Evolutionary conservation across 208 protist species (phyloP).

Genomic region (Trichomonas tenax): DNA sequence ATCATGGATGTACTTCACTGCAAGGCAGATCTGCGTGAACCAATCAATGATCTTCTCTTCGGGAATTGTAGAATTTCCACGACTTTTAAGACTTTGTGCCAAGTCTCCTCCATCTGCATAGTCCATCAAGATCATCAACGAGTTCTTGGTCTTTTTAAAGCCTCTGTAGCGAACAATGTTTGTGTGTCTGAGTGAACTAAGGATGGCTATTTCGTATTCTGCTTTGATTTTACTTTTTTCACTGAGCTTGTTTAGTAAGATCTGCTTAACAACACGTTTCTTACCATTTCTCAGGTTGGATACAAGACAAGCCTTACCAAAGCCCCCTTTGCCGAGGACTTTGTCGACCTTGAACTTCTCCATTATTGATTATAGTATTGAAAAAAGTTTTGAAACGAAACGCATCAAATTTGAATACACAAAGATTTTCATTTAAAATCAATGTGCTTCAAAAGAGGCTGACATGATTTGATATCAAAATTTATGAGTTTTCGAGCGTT

Average conservation of each 20-base stretch:
- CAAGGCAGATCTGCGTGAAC: conserved; percentile 46
- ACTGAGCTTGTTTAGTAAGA: not conserved
- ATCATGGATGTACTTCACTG: conserved; percentile 47
- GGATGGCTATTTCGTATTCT: not conserved
- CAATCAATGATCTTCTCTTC: conserved; percentile 37
- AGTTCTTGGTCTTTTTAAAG: not conserved
- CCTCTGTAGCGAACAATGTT: conserved; percentile 9
- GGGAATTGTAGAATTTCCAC: not conserved
- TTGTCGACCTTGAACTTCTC: not conserved
- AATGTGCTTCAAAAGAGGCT: too few species aligned
- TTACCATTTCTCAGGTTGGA: not conserved
- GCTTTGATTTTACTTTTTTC: not conserved
- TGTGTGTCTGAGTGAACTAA: not conserved
- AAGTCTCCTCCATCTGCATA: conserved; percentile 30
- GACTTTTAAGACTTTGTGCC: not conserved
- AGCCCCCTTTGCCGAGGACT: not conserved
- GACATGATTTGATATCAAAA: too few species aligned
- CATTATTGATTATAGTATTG: not conserved
- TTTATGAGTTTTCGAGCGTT: too few species aligned
- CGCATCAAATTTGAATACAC: too few species aligned
- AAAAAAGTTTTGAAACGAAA: too few species aligned
- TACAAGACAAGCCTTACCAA: not conserved
- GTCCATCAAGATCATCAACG: conserved; percentile 22
- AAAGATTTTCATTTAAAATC: too few species aligned
- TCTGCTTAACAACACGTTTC: not conserved